phyloP scores from a whole-genome alignment of 208 protist genomes.

The Tritrichomonas musculus region DNA sequence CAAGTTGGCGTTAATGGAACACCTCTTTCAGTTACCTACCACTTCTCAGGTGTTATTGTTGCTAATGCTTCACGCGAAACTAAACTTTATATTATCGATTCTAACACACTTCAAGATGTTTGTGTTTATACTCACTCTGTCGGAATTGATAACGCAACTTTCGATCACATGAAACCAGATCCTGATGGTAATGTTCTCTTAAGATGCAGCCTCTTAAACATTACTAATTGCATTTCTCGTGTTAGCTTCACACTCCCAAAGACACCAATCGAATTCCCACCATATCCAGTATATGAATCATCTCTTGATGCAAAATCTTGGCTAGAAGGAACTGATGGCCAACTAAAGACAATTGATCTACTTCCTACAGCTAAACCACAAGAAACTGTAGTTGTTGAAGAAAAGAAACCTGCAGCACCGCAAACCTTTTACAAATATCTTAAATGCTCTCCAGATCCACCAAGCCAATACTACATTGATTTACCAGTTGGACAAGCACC shows the following conservation, averaged over 20 bases:
- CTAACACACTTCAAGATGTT: background rate
- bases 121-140: background rate
- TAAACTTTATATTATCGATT: background rate
- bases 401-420: background rate
- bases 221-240: background rate
- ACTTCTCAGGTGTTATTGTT: background rate
- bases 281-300: background rate
- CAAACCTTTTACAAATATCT: background rate
- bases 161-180: background rate
- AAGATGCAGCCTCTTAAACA: background rate
- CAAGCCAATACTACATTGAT: background rate
- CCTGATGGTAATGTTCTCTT: background rate
- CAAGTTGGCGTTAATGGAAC: background rate
- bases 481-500: background rate
- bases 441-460: background rate
- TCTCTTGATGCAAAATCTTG: background rate
- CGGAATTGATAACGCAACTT: background rate
- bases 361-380: background rate
- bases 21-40: background rate
- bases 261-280: slow-evolving; percentile 1
- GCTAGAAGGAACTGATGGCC: background rate
- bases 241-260: background rate
- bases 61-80: background rate
- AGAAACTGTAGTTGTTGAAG: background rate
- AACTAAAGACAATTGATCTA: background rate